A percentile compares a stretch with the other conserved stretches of the same genome.
Evolutionary conservation across 2,329 filamentous ascomycete species (phyloP).

Genomic region (Coleophoma crateriformis): DNA sequence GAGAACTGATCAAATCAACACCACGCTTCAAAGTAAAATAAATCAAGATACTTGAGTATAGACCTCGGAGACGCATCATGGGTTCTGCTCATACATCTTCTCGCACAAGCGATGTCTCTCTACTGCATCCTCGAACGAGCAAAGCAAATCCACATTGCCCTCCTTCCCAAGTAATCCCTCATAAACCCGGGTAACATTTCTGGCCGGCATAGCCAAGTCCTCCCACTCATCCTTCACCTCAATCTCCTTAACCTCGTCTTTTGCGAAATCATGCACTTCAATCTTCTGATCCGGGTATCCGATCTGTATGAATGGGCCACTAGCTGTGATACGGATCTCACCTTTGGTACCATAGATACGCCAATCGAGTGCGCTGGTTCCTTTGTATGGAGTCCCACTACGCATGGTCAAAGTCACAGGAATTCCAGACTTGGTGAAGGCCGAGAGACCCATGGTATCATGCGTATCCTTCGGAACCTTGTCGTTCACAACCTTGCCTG

Average conservation of each 20-base stretch:
- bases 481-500: constrained; percentile 5
- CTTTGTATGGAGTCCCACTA: constrained; percentile 9
- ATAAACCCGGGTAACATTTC: constrained; percentile 17
- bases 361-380: constrained; percentile 33
- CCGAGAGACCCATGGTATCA: constrained; percentile 16
- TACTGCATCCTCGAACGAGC: constrained; percentile 21
- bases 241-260: constrained; percentile 6
- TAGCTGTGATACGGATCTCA: constrained; percentile 6
- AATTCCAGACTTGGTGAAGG: constrained; percentile 3
- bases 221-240: constrained; percentile 5
- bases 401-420: constrained; percentile 12
- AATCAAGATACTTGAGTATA: no score
- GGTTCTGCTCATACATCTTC: constrained; percentile 10
- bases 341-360: constrained; percentile 46
- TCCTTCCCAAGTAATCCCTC: not conserved
- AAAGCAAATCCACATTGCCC: constrained; percentile 8
- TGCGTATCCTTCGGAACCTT: constrained; percentile 5
- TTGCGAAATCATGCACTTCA: constrained; percentile 8
- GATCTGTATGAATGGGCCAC: constrained; percentile 11
- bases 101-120: constrained; percentile 17
- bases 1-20: no score
- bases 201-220: constrained; percentile 1
- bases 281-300: constrained; percentile 12
- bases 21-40: no score
- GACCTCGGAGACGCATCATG: no score